Evolutionary conservation across 2,329 filamentous ascomycete genomes (phyloP).

Genomic region (Ascochyta pisi): DNA sequence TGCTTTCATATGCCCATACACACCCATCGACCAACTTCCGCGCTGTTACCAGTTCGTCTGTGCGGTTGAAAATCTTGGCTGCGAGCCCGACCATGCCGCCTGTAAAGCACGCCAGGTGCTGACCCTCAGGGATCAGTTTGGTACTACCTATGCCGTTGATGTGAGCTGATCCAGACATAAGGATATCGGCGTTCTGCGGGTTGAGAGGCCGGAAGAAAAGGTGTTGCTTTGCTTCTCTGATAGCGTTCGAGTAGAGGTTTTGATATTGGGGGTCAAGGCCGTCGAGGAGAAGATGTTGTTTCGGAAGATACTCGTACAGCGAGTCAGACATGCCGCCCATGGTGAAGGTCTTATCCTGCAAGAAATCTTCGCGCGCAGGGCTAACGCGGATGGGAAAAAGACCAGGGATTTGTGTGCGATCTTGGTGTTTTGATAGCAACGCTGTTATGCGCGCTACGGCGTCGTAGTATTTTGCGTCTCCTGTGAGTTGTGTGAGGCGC

Average conservation of each 20-base stretch:
- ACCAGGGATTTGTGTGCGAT: conserved; percentile 45
- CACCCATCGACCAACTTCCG: conserved; percentile 62
- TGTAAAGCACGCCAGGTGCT: conserved; percentile 62
- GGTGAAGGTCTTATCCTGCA: conserved; percentile 52
- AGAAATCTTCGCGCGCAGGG: conserved; percentile 38
- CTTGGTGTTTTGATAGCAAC: conserved; percentile 44
- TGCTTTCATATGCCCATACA: conserved; percentile 61
- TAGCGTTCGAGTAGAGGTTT: conserved; percentile 72
- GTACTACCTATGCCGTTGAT: conserved; percentile 54
- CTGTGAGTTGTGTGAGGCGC: conserved; percentile 48
- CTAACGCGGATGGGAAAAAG: conserved; percentile 48
- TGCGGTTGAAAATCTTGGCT: conserved; percentile 59
- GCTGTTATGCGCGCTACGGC: conserved; percentile 48
- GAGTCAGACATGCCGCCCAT: conserved; percentile 64
- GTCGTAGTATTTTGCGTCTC: conserved; percentile 49
- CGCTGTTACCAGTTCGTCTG: conserved; percentile 58
- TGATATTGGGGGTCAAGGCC: conserved; percentile 76
- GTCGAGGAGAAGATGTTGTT: conserved; percentile 76
- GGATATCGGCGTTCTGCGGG: conserved; percentile 69
- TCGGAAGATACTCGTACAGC: conserved; percentile 65
- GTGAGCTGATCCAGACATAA: conserved; percentile 69
- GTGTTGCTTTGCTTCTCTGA: conserved; percentile 72
- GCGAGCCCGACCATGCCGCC: conserved; percentile 64
- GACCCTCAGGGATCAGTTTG: conserved; percentile 52
- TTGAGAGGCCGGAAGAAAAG: conserved; percentile 81